A percentile compares a stretch with the other conserved stretches of the same genome.
These are phyloP conservation scores for Apiospora rasikravindrae DNA, from an alignment of 2,329 filamentous ascomycete genomes.

Conservation along the genomic window DNA sequence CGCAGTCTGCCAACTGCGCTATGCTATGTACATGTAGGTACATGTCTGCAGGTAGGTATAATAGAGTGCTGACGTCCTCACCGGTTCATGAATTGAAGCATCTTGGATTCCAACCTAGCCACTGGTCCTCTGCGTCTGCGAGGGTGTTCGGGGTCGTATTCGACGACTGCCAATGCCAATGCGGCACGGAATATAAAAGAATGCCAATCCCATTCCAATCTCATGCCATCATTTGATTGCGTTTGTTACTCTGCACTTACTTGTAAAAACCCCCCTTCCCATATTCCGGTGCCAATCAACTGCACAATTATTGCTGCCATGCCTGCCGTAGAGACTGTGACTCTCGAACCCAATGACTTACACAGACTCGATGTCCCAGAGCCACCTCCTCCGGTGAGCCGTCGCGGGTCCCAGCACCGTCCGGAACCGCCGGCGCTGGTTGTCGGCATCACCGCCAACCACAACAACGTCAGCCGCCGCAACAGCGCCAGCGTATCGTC, in stretches of 20 bases:
- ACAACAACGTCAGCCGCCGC: neutral
- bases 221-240: neutral
- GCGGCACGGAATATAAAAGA: neutral
- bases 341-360: neutral
- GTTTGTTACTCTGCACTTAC: neutral
- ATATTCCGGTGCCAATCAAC: neutral
- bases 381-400: neutral
- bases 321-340: conserved; percentile 4
- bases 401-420: neutral
- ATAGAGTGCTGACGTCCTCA: too few species aligned
- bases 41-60: too few species aligned
- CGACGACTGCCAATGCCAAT: neutral
- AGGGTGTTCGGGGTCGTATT: neutral
- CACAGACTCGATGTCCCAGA: neutral
- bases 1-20: too few species aligned
- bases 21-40: too few species aligned
- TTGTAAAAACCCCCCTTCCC: too few species aligned
- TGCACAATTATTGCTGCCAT: neutral
- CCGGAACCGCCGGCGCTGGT: neutral
- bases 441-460: neutral
- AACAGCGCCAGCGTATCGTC: neutral
- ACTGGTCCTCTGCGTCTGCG: neutral
- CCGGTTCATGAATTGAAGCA: neutral
- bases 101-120: neutral
- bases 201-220: neutral